phyloP scores from a whole-genome alignment of 208 protist species.

The Wallacemonas sp. region DNA sequence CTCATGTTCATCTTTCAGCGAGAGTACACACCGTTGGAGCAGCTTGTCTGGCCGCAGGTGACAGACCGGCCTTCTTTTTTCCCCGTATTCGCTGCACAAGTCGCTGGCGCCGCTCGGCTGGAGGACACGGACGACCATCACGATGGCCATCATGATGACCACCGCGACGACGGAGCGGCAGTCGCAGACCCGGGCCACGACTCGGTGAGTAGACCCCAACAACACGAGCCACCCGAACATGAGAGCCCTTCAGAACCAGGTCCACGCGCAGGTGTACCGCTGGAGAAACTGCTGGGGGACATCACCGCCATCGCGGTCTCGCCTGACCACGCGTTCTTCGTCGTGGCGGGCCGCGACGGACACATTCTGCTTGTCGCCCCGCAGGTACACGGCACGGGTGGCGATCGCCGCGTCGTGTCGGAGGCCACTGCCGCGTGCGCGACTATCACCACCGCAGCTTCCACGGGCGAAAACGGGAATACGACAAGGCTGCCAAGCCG shows the following conservation, averaged over 20 bases:
- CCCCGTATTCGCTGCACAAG: not conserved
- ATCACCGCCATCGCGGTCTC: slow-evolving; percentile 16
- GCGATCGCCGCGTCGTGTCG: too few species aligned
- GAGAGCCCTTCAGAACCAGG: too few species aligned
- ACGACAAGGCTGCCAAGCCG: too few species aligned
- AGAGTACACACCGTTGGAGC: not conserved
- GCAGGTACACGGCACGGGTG: too few species aligned
- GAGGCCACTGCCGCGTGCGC: too few species aligned
- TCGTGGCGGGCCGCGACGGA: slow-evolving; percentile 17
- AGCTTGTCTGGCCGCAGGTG: not conserved
- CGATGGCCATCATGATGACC: not conserved
- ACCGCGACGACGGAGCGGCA: too few species aligned
- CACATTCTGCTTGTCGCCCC: slow-evolving; percentile 21
- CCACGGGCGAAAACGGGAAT: too few species aligned
- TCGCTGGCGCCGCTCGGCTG: not conserved
- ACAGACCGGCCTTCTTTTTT: not conserved
- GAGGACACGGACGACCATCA: not conserved
- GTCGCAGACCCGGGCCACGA: too few species aligned
- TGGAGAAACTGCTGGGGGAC: not conserved
- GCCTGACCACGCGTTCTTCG: slow-evolving; percentile 36
- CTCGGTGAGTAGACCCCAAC: too few species aligned
- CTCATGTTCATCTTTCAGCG: slow-evolving; percentile 6
- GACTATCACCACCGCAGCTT: too few species aligned
- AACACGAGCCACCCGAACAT: too few species aligned
- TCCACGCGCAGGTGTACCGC: too few species aligned